Percentiles rank a stretch among this genome's conserved stretches.
phyloP scores from a whole-genome alignment of 1,139 yeast species.

The Oligophagozyma castellii region DNA sequence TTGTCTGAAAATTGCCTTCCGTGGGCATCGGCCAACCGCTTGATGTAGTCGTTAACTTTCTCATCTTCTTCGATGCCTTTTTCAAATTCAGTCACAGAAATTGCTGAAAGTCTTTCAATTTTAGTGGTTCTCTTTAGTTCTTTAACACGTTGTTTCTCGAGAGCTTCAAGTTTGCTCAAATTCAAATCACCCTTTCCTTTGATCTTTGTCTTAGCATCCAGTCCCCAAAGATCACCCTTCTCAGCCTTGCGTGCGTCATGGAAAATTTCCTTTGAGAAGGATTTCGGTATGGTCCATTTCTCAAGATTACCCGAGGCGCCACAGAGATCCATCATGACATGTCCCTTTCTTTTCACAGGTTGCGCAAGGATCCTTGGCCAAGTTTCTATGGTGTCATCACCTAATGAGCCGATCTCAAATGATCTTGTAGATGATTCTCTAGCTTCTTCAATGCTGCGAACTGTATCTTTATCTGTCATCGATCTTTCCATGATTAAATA shows the following conservation, averaged over 20 bases:
- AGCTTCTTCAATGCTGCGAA: constrained; percentile 17
- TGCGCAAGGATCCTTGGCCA: constrained; percentile 67
- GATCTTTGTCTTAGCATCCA: constrained; percentile 55
- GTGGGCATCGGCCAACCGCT: not conserved
- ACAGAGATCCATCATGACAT: constrained; percentile 70
- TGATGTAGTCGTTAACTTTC: not conserved
- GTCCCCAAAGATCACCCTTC: constrained; percentile 84
- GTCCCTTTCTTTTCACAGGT: constrained; percentile 73
- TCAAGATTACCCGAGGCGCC: constrained; percentile 68
- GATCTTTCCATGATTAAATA: constrained; percentile 64
- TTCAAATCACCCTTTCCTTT: constrained; percentile 21
- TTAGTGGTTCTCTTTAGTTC: constrained; percentile 9
- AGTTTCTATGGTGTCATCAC: constrained; percentile 27
- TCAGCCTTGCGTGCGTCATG: constrained; percentile 81
- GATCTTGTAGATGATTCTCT: constrained; percentile 11
- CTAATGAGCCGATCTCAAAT: constrained; percentile 12
- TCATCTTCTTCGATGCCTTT: too few relatives aligned
- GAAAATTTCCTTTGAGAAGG: constrained; percentile 60
- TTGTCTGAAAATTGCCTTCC: too few relatives aligned
- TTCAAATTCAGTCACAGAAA: too few relatives aligned
- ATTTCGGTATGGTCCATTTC: constrained; percentile 77
- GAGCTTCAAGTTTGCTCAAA: constrained; percentile 15
- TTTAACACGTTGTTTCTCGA: constrained; percentile 21
- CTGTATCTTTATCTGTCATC: constrained; percentile 19
- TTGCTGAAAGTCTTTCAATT: not conserved